A percentile compares a stretch with the other conserved stretches of the same genome.
These are phyloP conservation scores for Serendipita sp. DNA, from an alignment of 1,284 basidiomycete species.

Conservation along the genomic window DNA sequence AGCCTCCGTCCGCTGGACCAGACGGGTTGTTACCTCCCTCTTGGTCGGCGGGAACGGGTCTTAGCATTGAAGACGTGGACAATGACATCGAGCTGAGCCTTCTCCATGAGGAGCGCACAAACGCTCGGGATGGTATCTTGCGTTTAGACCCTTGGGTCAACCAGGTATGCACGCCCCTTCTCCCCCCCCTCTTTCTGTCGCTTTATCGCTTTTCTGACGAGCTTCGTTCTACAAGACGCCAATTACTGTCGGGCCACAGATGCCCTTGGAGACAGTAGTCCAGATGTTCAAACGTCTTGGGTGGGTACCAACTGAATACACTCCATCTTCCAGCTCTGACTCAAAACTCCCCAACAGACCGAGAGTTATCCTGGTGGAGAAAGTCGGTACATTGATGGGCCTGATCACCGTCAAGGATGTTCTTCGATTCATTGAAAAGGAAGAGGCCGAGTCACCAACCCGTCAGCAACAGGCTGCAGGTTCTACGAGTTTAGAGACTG, in stretches of 20 bases:
- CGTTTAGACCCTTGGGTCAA: constrained; percentile 88
- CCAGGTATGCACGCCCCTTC: constrained; percentile 39
- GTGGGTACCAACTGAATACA: constrained; percentile 33
- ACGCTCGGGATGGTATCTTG: constrained; percentile 41
- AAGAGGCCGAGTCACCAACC: constrained; percentile 6
- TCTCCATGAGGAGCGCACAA: constrained; percentile 23
- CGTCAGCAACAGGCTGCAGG: background rate
- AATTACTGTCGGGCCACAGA: constrained; percentile 80
- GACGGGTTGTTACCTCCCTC: constrained; percentile 2
- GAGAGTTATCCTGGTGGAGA: constrained; percentile 83
- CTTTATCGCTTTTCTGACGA: background rate
- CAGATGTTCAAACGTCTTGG: constrained; percentile 93
- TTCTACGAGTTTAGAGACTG: constrained; percentile 19
- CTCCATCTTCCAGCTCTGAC: constrained; percentile 4
- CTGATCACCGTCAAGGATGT: constrained; percentile 96
- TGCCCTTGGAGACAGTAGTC: constrained; percentile 93
- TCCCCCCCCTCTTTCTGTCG: background rate
- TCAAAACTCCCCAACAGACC: constrained; percentile 39
- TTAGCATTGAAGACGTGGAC: constrained; percentile 31
- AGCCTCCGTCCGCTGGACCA: constrained; percentile 1
- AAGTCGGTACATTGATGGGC: constrained; percentile 69
- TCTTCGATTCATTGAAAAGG: constrained; percentile 59
- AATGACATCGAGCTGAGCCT: constrained; percentile 52
- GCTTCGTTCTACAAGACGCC: constrained; percentile 48
- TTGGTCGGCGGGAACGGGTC: constrained; percentile 5